Evolutionary conservation across 2,329 filamentous ascomycete genomes (phyloP).

Genomic region (Thyridium curvatum): DNA sequence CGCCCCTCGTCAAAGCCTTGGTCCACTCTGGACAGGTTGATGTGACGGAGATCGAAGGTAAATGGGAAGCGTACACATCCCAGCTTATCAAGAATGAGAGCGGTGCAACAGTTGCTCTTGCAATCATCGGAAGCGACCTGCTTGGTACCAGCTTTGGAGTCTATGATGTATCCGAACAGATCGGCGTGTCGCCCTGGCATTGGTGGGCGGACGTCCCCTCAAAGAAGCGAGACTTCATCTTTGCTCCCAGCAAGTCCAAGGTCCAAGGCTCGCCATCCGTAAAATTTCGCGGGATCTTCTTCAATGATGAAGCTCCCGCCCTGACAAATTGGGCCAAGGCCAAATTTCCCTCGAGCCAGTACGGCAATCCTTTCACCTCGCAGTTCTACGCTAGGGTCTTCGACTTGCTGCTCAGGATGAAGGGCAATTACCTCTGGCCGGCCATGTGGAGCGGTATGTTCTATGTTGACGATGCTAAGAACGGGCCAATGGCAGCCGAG

Average conservation of each 20-base stretch:
- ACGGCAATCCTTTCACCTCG: slow-evolving; percentile 24
- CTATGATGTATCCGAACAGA: slow-evolving; percentile 52
- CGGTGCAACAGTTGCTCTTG: slow-evolving; percentile 25
- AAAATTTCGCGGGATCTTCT: slow-evolving; percentile 53
- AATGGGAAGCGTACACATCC: slow-evolving; percentile 50
- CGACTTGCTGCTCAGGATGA: slow-evolving; percentile 46
- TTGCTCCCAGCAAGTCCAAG: slow-evolving; percentile 23
- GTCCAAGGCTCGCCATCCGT: slow-evolving; percentile 45
- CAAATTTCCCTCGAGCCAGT: slow-evolving; percentile 28
- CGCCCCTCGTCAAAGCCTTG: slow-evolving; percentile 39
- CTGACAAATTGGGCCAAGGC: slow-evolving; percentile 42
- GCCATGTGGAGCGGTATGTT: slow-evolving; percentile 53
- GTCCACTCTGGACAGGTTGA: slow-evolving; percentile 38
- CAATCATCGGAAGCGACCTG: slow-evolving; percentile 50
- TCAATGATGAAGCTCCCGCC: slow-evolving; percentile 54
- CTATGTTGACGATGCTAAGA: slow-evolving; percentile 46
- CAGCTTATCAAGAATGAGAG: slow-evolving; percentile 30
- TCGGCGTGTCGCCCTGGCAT: slow-evolving; percentile 55
- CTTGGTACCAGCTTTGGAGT: slow-evolving; percentile 51
- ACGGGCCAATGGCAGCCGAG: slow-evolving; percentile 44
- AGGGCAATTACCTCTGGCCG: slow-evolving; percentile 54
- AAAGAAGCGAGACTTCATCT: slow-evolving; percentile 34
- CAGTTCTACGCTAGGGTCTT: slow-evolving; percentile 50
- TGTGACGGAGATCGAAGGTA: slow-evolving; percentile 35
- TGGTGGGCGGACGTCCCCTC: slow-evolving; percentile 51